Percentiles rank a stretch among this genome's conserved stretches.
Conservation (phyloP, 1,139 yeast genomes). For the Kodamaea sp. region DNA sequence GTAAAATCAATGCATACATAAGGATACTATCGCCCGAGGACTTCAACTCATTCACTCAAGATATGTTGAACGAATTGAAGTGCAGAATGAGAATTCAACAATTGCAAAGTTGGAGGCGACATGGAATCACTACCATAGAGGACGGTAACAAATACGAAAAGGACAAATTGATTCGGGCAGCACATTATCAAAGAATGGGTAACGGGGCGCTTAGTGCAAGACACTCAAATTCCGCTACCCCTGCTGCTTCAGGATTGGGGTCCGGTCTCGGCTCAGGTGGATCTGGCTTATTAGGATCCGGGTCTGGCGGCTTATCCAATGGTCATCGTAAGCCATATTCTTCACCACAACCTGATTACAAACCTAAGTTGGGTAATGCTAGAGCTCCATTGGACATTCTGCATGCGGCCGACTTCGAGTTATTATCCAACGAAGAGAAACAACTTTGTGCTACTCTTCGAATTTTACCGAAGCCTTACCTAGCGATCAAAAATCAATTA, state of each 20-base stretch:
- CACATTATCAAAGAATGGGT: constrained; percentile 64
- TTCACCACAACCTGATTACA: constrained; percentile 42
- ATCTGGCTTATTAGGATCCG: not conserved
- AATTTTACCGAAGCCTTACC: constrained; percentile 87
- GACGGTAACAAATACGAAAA: constrained; percentile 85
- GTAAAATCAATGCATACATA: constrained; percentile 76
- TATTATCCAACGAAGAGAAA: constrained; percentile 84
- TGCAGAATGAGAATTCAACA: constrained; percentile 83
- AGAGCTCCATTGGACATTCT: constrained; percentile 73
- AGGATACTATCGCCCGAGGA: constrained; percentile 79
- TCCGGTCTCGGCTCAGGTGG: constrained; percentile 7
- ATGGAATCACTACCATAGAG: constrained; percentile 83
- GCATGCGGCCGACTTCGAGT: constrained; percentile 78
- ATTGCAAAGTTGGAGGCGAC: constrained; percentile 88
- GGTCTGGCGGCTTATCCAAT: constrained; percentile 8
- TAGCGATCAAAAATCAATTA: constrained; percentile 89
- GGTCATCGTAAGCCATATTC: constrained; percentile 24
- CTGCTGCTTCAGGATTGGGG: constrained; percentile 8
- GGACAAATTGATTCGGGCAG: constrained; percentile 68
- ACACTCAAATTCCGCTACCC: constrained; percentile 16
- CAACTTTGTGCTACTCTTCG: constrained; percentile 80
- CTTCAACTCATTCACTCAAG: constrained; percentile 70
- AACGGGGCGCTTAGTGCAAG: constrained; percentile 37
- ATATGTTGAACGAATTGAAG: constrained; percentile 73
- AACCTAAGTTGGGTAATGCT: constrained; percentile 38